Evolutionary conservation across 345 rosid genomes (phyloP).

Genomic region (Eutrema heterophyllum): DNA sequence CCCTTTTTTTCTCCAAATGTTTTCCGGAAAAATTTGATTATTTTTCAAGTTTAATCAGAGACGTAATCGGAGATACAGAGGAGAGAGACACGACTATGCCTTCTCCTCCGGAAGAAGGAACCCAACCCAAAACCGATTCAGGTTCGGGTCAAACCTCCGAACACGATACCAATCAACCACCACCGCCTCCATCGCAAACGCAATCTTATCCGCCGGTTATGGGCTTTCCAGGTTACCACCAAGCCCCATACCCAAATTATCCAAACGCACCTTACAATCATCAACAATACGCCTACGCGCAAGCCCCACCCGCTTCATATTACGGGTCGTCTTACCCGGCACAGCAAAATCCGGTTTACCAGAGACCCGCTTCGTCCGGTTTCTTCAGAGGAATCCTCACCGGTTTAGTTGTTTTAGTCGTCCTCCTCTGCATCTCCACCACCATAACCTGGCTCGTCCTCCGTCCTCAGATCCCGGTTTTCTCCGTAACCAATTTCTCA

Average conservation of each 20-base stretch:
- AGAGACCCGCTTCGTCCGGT: constrained; percentile 18
- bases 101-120: constrained; percentile 31
- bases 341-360: constrained; percentile 17
- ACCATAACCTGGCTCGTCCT: constrained; percentile 32
- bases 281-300: constrained; percentile 24
- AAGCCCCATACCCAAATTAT: constrained; percentile 21
- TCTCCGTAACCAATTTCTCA: constrained; percentile 28
- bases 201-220: constrained; percentile 28
- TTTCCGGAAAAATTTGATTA: neutral
- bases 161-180: constrained; percentile 23
- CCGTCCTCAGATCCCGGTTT: constrained; percentile 33
- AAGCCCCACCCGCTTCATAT: constrained; percentile 43
- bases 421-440: constrained; percentile 29
- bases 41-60: neutral
- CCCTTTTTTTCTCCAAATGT: constrained; percentile 9
- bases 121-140: constrained; percentile 25
- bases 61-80: neutral
- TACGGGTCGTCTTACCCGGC: constrained; percentile 29
- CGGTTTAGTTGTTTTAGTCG: constrained; percentile 33
- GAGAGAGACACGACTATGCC: constrained; percentile 21
- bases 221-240: constrained; percentile 29
- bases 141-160: constrained; percentile 25
- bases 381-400: constrained; percentile 38
- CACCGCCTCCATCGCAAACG: constrained; percentile 3
- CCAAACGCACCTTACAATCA: constrained; percentile 20